Percentiles rank a stretch among this genome's conserved stretches.
These are phyloP conservation scores for Rhodosporidiobolus odoratus DNA, from an alignment of 768 basidiomycete species.

Conservation along the genomic window DNA sequence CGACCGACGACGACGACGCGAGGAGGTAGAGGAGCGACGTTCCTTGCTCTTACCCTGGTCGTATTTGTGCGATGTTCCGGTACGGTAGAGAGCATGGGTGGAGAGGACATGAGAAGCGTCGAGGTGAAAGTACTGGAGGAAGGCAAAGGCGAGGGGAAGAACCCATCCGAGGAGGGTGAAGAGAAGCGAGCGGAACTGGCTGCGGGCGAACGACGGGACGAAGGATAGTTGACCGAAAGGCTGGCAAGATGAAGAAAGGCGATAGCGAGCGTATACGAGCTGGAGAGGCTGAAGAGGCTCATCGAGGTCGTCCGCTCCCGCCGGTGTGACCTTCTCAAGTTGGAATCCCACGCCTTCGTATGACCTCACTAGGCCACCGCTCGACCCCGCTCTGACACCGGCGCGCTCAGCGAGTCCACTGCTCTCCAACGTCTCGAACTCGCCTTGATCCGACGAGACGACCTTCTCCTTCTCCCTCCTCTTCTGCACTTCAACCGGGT, in stretches of 20 bases:
- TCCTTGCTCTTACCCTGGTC: background rate
- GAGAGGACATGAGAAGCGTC: background rate
- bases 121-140: background rate
- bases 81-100: background rate
- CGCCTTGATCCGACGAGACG: no score
- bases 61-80: no score
- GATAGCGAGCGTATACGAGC: background rate
- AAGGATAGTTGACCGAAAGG: background rate
- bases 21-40: no score
- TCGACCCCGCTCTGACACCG: no score
- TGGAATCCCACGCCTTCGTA: no score
- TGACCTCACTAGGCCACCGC: no score
- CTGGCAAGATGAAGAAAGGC: background rate
- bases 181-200: background rate
- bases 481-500: background rate
- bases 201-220: background rate
- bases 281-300: background rate
- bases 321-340: background rate
- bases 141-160: background rate
- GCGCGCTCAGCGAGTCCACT: no score
- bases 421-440: no score
- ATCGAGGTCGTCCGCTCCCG: background rate
- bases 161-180: background rate
- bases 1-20: background rate
- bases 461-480: no score